These are phyloP conservation scores for Gynochthodes officinalis DNA, from an alignment of 257 asterid genomes.

Conservation along the genomic window DNA sequence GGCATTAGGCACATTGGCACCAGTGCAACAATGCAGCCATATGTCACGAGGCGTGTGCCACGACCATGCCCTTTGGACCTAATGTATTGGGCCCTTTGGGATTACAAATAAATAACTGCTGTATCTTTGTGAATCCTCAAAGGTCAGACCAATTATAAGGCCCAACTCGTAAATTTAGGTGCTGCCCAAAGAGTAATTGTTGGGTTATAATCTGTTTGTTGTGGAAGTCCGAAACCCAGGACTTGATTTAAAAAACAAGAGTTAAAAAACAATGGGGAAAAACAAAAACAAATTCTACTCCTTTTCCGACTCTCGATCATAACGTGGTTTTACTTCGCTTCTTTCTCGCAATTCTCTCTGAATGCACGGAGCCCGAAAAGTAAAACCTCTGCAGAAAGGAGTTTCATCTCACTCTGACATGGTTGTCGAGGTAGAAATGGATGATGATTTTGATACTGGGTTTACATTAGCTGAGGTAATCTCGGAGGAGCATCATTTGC, in stretches of 20 bases:
- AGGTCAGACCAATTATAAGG: too few relatives aligned
- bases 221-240: background rate
- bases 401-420: background rate
- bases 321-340: background rate
- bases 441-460: constrained; percentile 36
- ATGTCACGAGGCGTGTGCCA: too few relatives aligned
- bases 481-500: background rate
- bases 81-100: too few relatives aligned
- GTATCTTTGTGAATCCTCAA: too few relatives aligned
- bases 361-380: background rate
- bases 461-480: constrained; percentile 66
- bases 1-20: too few relatives aligned
- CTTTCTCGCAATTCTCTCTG: background rate
- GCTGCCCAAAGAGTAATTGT: background rate
- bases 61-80: too few relatives aligned
- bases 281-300: background rate
- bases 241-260: too few relatives aligned
- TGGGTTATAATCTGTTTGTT: too few relatives aligned
- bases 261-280: background rate
- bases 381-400: background rate
- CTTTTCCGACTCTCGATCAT: too few relatives aligned
- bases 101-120: too few relatives aligned
- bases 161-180: too few relatives aligned
- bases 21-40: too few relatives aligned
- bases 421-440: constrained; percentile 23